These are phyloP conservation scores for Scheffersomyces stambukii DNA, from an alignment of 1,139 yeast genomes.

Conservation along the genomic window DNA sequence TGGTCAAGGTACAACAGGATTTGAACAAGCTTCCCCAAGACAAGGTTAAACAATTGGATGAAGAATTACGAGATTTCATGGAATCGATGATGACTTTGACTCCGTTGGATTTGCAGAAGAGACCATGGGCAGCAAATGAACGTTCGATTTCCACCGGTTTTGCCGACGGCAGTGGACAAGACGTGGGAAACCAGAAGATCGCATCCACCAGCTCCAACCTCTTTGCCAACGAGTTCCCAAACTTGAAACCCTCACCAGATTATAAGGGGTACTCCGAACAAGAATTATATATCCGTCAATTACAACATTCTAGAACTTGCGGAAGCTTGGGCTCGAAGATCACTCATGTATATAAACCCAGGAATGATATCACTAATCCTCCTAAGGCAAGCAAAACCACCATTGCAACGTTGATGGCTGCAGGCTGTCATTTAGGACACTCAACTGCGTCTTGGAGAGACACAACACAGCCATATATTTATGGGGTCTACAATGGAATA, in stretches of 20 bases:
- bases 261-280: constrained; percentile 59
- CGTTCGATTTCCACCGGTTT: constrained; percentile 4
- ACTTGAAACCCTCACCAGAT: constrained; percentile 42
- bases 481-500: constrained; percentile 84
- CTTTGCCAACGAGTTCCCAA: constrained; percentile 31
- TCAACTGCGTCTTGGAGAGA: constrained; percentile 76
- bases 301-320: constrained; percentile 45
- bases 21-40: constrained; percentile 25
- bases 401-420: constrained; percentile 70
- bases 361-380: constrained; percentile 61
- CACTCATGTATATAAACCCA: constrained; percentile 63
- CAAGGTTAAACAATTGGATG: constrained; percentile 39
- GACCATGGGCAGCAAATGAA: constrained; percentile 31
- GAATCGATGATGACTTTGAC: constrained; percentile 33
- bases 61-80: constrained; percentile 41
- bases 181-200: not conserved
- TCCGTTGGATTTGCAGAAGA: constrained; percentile 20
- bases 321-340: constrained; percentile 65
- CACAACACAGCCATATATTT: constrained; percentile 81
- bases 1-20: constrained; percentile 27
- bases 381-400: constrained; percentile 53
- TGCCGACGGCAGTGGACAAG: constrained; percentile 3
- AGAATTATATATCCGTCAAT: constrained; percentile 72
- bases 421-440: constrained; percentile 95
- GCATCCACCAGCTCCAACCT: constrained; percentile 25